Evolutionary conservation across 2,329 filamentous ascomycete genomes (phyloP).

Genomic region (Daldinia eschscholtzii): DNA sequence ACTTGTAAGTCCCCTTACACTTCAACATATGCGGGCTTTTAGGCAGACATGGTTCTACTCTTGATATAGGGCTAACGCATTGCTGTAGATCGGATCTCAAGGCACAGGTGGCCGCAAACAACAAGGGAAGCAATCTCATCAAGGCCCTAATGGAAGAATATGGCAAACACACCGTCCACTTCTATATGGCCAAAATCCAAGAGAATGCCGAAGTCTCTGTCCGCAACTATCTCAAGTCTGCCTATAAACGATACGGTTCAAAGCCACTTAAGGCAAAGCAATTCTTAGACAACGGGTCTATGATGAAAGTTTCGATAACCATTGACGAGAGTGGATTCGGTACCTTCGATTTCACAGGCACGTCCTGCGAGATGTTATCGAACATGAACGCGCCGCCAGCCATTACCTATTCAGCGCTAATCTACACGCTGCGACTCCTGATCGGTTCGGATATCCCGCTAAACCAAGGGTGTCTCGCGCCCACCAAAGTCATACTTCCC

Average conservation of each 20-base stretch:
- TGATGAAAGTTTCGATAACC: constrained; percentile 49
- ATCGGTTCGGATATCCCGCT: constrained; percentile 80
- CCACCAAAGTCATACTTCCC: constrained; percentile 46
- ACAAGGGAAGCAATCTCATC: constrained; percentile 56
- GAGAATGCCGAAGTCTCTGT: constrained; percentile 57
- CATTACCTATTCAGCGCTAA: constrained; percentile 52
- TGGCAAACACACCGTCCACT: constrained; percentile 52
- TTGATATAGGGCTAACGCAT: background rate
- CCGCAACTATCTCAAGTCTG: constrained; percentile 49
- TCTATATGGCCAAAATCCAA: constrained; percentile 59
- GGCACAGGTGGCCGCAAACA: constrained; percentile 59
- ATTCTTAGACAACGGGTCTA: constrained; percentile 75
- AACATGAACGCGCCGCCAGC: constrained; percentile 52
- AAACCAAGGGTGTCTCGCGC: constrained; percentile 76
- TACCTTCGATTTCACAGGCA: constrained; percentile 63
- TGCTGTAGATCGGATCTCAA: constrained; percentile 49
- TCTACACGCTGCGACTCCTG: constrained; percentile 64
- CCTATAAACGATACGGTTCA: constrained; percentile 61
- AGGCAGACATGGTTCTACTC: background rate
- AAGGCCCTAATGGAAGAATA: constrained; percentile 53
- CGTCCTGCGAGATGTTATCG: constrained; percentile 66
- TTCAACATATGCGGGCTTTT: background rate
- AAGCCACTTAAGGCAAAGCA: constrained; percentile 74
- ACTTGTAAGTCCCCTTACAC: constrained; percentile 57
- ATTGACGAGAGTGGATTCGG: constrained; percentile 80